Percentiles rank a stretch among this genome's conserved stretches.
These are phyloP conservation scores for Lactarius sp. DNA, from an alignment of 768 basidiomycete genomes.

Conservation along the genomic window DNA sequence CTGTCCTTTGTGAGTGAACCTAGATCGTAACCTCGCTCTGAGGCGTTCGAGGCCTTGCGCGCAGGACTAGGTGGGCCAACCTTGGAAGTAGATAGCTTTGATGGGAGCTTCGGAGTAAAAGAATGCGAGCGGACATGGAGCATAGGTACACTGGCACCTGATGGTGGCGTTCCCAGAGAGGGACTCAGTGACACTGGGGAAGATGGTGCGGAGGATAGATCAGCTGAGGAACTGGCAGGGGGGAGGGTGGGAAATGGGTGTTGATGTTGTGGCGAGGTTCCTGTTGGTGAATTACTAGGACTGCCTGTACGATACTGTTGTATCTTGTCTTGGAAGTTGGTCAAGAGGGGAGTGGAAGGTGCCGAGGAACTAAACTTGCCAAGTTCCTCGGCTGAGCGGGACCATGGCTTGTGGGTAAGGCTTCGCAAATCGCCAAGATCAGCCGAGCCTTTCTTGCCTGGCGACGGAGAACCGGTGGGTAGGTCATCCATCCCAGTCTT, in stretches of 20 bases:
- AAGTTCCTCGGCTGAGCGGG: slow-evolving; percentile 75
- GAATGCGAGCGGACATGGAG: slow-evolving; percentile 60
- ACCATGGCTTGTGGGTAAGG: slow-evolving; percentile 72
- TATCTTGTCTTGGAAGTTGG: slow-evolving; percentile 56
- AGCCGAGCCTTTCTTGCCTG: slow-evolving; percentile 31
- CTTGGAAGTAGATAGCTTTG: slow-evolving; percentile 57
- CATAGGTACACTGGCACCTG: slow-evolving; percentile 26
- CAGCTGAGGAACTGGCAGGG: slow-evolving; percentile 21
- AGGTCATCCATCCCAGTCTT: slow-evolving; percentile 40
- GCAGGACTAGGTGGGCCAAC: slow-evolving; percentile 42
- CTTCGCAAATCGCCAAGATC: slow-evolving; percentile 62
- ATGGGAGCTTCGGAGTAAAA: slow-evolving; percentile 66
- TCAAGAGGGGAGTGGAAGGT: slow-evolving; percentile 37
- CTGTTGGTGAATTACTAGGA: slow-evolving; percentile 29
- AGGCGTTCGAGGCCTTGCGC: slow-evolving; percentile 41
- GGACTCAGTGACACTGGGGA: slow-evolving; percentile 32
- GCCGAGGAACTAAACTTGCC: slow-evolving; percentile 44
- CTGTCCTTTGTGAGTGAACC: not conserved
- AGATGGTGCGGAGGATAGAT: slow-evolving; percentile 19
- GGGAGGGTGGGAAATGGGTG: slow-evolving; percentile 34
- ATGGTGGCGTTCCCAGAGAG: slow-evolving; percentile 28
- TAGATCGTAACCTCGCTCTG: slow-evolving; percentile 17
- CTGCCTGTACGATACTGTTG: slow-evolving; percentile 58
- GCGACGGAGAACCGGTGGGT: slow-evolving; percentile 32
- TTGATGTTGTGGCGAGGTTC: slow-evolving; percentile 21